Conservation (phyloP, 768 basidiomycete species). For the Hygrophorus russula region DNA sequence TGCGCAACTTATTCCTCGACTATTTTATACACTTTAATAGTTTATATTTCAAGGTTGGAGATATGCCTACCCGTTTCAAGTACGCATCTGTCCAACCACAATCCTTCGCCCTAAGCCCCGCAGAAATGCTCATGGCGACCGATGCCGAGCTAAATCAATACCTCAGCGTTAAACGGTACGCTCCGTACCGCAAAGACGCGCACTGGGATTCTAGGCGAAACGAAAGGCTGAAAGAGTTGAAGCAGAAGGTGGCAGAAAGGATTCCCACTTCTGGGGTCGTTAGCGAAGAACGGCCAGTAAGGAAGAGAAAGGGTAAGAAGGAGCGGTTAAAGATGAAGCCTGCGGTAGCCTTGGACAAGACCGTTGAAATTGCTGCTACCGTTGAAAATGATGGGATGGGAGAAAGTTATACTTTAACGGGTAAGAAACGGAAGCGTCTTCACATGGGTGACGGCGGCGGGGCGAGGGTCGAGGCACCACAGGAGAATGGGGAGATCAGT, state of each 20-base stretch:
- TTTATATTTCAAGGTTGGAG: slow-evolving; percentile 53
- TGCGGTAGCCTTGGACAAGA: slow-evolving; percentile 11
- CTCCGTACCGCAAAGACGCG: slow-evolving; percentile 68
- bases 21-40: not conserved
- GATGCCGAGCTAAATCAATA: slow-evolving; percentile 91
- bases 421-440: not conserved
- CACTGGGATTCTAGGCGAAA: slow-evolving; percentile 55
- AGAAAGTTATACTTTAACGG: slow-evolving; percentile 5
- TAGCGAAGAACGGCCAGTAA: slow-evolving; percentile 11
- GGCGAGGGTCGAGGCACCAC: slow-evolving; percentile 5
- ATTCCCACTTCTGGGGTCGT: slow-evolving; percentile 11
- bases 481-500: slow-evolving; percentile 14
- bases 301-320: slow-evolving; percentile 65
- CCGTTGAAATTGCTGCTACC: not conserved
- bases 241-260: slow-evolving; percentile 43
- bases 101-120: slow-evolving; percentile 61
- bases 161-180: slow-evolving; percentile 81
- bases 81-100: slow-evolving; percentile 64
- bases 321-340: slow-evolving; percentile 46
- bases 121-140: slow-evolving; percentile 83
- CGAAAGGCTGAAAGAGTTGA: slow-evolving; percentile 64
- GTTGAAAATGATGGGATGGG: slow-evolving; percentile 7
- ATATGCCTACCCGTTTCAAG: slow-evolving; percentile 86
- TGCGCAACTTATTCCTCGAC: slow-evolving; percentile 24
- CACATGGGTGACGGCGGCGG: slow-evolving; percentile 9